phyloP scores from a whole-genome alignment of 208 protist genomes.

The Acanthamoeba rhysodes region DNA sequence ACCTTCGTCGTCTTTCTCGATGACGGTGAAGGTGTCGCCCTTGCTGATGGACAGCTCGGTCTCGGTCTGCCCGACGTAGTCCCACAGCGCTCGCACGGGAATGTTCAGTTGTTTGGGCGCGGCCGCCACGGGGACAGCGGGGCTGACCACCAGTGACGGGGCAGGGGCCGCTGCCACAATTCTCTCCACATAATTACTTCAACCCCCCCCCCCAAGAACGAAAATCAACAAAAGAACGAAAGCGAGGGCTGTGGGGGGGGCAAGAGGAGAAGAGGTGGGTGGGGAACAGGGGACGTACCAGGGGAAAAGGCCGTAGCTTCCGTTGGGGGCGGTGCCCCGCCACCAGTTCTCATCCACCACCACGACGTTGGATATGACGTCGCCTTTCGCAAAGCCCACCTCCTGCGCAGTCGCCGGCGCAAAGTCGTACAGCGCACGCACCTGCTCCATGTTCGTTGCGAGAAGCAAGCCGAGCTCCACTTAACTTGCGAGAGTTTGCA shows the following conservation, averaged over 20 bases:
- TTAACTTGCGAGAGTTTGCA: no score
- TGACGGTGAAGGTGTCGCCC: slow-evolving; percentile 57
- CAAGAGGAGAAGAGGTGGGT: not conserved
- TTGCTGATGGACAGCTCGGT: slow-evolving; percentile 60
- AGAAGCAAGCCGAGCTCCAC: no score
- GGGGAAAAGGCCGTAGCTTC: slow-evolving; percentile 19
- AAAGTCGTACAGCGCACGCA: slow-evolving; percentile 69
- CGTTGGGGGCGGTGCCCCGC: slow-evolving; percentile 1
- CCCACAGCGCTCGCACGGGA: slow-evolving; percentile 48
- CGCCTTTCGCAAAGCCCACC: not conserved
- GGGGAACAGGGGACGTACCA: not conserved
- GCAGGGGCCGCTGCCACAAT: not conserved
- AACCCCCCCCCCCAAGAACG: not conserved
- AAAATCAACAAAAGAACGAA: not conserved
- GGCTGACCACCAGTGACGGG: not conserved
- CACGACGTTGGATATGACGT: slow-evolving; percentile 52
- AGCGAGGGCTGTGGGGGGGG: not conserved
- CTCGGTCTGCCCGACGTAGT: slow-evolving; percentile 14
- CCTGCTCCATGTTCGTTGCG: slow-evolving; percentile 28
- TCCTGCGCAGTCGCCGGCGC: not conserved
- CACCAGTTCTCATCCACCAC: slow-evolving; percentile 49
- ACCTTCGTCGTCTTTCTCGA: slow-evolving; percentile 63
- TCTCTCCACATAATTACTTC: slow-evolving; percentile 57
- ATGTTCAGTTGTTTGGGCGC: not conserved
- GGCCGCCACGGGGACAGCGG: no score